A percentile compares a stretch with the other conserved stretches of the same genome.
Evolutionary conservation across 768 basidiomycete species (phyloP).

Genomic region (Mycena floridula): DNA sequence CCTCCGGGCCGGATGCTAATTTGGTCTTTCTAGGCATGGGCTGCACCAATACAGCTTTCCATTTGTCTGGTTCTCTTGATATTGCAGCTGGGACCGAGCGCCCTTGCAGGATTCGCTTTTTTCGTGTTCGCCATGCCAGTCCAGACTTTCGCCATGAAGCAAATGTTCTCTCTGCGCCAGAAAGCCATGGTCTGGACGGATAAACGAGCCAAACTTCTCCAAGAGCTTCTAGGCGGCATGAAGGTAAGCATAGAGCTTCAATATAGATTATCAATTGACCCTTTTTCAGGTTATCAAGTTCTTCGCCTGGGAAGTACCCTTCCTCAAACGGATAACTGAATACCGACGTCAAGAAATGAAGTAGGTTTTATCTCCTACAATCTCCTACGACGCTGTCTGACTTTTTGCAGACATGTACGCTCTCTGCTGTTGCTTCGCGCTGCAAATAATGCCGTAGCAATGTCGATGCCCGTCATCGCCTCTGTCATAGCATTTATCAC

Average conservation of each 20-base stretch:
- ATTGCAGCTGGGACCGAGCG: constrained; percentile 63
- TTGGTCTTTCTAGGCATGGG: constrained; percentile 67
- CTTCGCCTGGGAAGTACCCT: constrained; percentile 85
- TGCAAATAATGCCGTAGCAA: constrained; percentile 59
- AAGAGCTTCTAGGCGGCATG: constrained; percentile 87
- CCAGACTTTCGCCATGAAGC: constrained; percentile 70
- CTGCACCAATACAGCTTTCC: constrained; percentile 68
- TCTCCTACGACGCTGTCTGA: constrained; percentile 15
- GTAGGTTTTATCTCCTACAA: constrained; percentile 27
- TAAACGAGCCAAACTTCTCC: constrained; percentile 80
- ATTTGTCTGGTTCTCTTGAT: constrained; percentile 75
- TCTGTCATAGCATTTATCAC: constrained; percentile 73
- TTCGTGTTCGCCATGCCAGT: constrained; percentile 69
- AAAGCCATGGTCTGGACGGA: constrained; percentile 89
- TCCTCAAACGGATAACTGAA: constrained; percentile 63
- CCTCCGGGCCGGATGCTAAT: no score
- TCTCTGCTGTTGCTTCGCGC: constrained; percentile 60
- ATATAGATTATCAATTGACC: no score
- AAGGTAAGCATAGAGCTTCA: no score
- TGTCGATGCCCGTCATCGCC: constrained; percentile 72
- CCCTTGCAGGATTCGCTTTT: constrained; percentile 46
- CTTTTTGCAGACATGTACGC: constrained; percentile 47
- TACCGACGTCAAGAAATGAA: constrained; percentile 68
- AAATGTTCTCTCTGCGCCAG: constrained; percentile 58
- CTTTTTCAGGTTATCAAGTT: constrained; percentile 95